These are phyloP conservation scores for Tephrocybe sp. DNA, from an alignment of 768 basidiomycete species.

Conservation along the genomic window DNA sequence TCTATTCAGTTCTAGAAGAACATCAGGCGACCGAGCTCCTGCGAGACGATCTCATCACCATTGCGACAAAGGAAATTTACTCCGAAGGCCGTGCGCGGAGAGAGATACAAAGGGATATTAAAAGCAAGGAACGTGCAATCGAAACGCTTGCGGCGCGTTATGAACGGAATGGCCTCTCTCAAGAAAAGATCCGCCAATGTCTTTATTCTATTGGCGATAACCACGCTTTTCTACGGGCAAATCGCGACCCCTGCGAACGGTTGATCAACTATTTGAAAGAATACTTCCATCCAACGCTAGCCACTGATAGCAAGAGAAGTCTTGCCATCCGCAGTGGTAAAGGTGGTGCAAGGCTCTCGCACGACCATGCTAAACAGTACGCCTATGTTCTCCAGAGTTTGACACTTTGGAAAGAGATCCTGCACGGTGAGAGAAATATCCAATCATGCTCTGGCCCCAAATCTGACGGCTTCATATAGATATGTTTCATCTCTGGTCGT, in stretches of 20 bases:
- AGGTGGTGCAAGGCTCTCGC: slow-evolving; percentile 76
- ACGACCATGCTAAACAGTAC: slow-evolving; percentile 83
- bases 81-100: slow-evolving; percentile 68
- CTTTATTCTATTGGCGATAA: slow-evolving; percentile 89
- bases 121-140: slow-evolving; percentile 80
- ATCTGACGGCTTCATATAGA: slow-evolving; percentile 39
- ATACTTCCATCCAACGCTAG: slow-evolving; percentile 72
- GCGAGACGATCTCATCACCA: slow-evolving; percentile 69
- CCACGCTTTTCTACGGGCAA: slow-evolving; percentile 81
- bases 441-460: not conserved
- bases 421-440: slow-evolving; percentile 56
- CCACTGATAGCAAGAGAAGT: slow-evolving; percentile 60
- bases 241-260: slow-evolving; percentile 84
- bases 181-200: slow-evolving; percentile 72
- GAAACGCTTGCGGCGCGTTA: slow-evolving; percentile 69
- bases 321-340: slow-evolving; percentile 80
- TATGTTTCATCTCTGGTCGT: slow-evolving; percentile 85
- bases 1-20: slow-evolving; percentile 64
- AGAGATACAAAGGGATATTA: slow-evolving; percentile 84
- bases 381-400: slow-evolving; percentile 84
- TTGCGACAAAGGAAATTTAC: slow-evolving; percentile 82
- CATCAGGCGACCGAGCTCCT: slow-evolving; percentile 65
- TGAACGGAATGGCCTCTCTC: slow-evolving; percentile 51
- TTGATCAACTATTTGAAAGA: slow-evolving; percentile 78
- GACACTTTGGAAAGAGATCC: slow-evolving; percentile 82